Evolutionary conservation across 179 eudicot genomes (phyloP), one percentile per base, ranked within the genome.

Genomic region (Silene coronaria): DNA sequence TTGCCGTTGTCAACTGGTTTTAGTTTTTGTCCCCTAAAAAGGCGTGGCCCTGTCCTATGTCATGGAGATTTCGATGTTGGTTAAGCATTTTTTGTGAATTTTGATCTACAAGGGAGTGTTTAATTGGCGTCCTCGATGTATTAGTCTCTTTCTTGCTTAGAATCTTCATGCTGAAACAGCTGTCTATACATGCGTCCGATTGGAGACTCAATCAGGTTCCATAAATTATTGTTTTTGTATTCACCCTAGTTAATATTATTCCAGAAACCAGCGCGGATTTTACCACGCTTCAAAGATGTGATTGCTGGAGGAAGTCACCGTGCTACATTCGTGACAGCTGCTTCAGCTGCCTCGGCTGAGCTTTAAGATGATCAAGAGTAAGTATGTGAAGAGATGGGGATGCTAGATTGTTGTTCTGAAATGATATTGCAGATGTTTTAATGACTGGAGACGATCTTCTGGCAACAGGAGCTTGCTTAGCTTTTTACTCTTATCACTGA

Each of bases 201-300:
- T 42, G 10, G 48, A 42, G 48, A 42, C 48, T 42, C 13, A 42
- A 42, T 42, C 48, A 42, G 14, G 14, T 42, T 42, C 48, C 14
- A 6, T 42, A 42, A 42, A 6, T 42, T 38, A 38, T 38, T 38
- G 11, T 8, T 38, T 2, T 8, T 48, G 16, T 57, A 53, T n/a
- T 10, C 11, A 22, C 55, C 12, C 58, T 11, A n/a, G 21, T 17
- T 71, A 61, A 22, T 51, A 4, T 57, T 30, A 5, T 65, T 32
- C 32, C 91, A 91, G 97, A 91, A 86, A 83, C 76, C 89, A 12
- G 84, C 85, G 75, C 84, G 85, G 88, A 77, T 87, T 21, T 57
- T 91, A 67, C 80, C 93, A 66, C 93, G 96, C 65, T 83, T 92
- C 78, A 92, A 91, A 82, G 96, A 92, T 57, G 83, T 85, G 74